phyloP scores from a whole-genome alignment of 768 basidiomycete genomes.

The Austroboletus eburneus region DNA sequence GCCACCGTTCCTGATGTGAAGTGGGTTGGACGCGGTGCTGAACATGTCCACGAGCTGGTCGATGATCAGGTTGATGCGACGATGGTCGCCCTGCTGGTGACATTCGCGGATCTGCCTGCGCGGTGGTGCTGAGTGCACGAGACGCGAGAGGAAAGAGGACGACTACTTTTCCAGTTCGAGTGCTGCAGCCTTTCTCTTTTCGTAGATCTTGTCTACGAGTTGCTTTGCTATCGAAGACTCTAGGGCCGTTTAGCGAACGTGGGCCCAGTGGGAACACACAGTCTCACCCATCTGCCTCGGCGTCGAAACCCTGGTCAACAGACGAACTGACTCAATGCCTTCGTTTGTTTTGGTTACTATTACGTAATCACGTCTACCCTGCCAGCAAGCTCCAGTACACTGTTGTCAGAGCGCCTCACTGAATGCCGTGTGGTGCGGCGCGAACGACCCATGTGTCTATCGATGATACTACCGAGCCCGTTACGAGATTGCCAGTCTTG shows the following conservation, averaged over 20 bases:
- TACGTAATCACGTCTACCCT: too few species aligned
- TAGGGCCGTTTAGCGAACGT: constrained; percentile 24
- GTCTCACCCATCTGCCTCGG: constrained; percentile 21
- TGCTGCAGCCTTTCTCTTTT: constrained; percentile 93
- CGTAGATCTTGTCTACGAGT: constrained; percentile 90
- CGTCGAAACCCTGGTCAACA: too few species aligned
- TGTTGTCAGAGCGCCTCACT: too few species aligned
- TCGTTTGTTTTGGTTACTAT: too few species aligned
- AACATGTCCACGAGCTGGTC: constrained; percentile 96
- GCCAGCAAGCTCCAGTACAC: too few species aligned
- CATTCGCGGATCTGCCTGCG: constrained; percentile 81
- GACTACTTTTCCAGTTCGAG: constrained; percentile 89
- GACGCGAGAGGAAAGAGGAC: not conserved
- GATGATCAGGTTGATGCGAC: constrained; percentile 80
- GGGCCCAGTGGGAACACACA: not conserved
- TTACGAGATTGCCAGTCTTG: too few species aligned
- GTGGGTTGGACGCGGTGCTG: constrained; percentile 71
- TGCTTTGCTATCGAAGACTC: constrained; percentile 76
- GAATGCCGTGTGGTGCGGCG: too few species aligned
- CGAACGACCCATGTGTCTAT: too few species aligned
- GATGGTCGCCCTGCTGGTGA: constrained; percentile 74
- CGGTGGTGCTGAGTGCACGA: constrained; percentile 10
- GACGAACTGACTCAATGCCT: too few species aligned
- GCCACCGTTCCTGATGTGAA: constrained; percentile 91
- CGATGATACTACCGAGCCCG: too few species aligned